Evolutionary conservation across 345 rosid species (phyloP).

Genomic region (Populus alba): DNA sequence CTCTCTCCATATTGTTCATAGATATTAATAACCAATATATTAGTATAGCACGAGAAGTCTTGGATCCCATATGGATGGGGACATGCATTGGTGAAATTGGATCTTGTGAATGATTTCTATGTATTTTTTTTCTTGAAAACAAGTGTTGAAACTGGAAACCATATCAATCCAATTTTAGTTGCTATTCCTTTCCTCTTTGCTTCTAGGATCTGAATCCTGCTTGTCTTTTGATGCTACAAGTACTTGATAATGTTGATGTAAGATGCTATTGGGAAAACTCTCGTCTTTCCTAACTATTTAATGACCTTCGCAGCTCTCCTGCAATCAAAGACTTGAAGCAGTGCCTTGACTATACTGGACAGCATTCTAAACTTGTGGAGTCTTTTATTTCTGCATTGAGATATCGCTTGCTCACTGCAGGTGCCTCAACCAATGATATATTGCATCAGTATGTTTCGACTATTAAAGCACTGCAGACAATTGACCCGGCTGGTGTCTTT

Average conservation of each 20-base stretch:
- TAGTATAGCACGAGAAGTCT: not conserved
- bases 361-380: slow-evolving; percentile 88
- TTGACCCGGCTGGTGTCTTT: slow-evolving; percentile 89
- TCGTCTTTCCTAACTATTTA: slow-evolving; percentile 13
- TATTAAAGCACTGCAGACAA: slow-evolving; percentile 86
- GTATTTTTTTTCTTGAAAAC: not conserved
- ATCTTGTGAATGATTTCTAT: not conserved
- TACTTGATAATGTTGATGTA: not conserved
- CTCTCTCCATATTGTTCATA: not conserved
- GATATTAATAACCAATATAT: not conserved
- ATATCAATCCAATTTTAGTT: not conserved
- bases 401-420: slow-evolving; percentile 91
- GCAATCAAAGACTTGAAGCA: slow-evolving; percentile 93
- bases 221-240: not conserved
- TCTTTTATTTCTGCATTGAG: slow-evolving; percentile 85
- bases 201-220: not conserved
- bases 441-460: slow-evolving; percentile 96
- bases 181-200: not conserved
- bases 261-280: slow-evolving; percentile 5
- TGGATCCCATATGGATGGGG: not conserved
- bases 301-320: slow-evolving; percentile 58
- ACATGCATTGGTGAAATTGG: not conserved
- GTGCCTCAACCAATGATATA: slow-evolving; percentile 99
- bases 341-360: slow-evolving; percentile 94
- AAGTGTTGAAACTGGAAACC: too few relatives aligned